Conservation (phyloP, 805 yeast genomes). For the Metahyphopichia silvanorum region DNA sequence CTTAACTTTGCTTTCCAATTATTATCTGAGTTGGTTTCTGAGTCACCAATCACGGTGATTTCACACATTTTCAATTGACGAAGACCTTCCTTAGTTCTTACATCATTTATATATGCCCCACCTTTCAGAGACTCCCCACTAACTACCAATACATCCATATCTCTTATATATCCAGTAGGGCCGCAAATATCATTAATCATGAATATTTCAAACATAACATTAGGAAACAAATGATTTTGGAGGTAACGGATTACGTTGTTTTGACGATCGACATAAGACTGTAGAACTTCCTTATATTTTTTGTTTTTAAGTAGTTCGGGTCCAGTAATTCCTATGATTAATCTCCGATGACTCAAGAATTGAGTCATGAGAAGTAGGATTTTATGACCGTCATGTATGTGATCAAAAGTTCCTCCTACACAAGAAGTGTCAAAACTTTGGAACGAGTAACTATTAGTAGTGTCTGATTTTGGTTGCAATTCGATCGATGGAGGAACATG, state of each 20-base stretch:
- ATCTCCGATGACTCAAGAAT: conserved; percentile 48
- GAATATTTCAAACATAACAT: conserved; percentile 47
- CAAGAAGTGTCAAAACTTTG: conserved; percentile 40
- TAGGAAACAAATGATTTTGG: conserved; percentile 1
- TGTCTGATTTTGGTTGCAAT: background rate
- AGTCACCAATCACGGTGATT: conserved; percentile 61
- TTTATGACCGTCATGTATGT: conserved; percentile 93
- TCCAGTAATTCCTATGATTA: conserved; percentile 86
- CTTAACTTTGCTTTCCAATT: conserved; percentile 73
- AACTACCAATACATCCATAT: conserved; percentile 76
- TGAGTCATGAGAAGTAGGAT: conserved; percentile 72
- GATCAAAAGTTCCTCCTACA: conserved; percentile 97
- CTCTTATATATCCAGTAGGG: conserved; percentile 75
- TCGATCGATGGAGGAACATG: background rate
- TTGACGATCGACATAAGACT: conserved; percentile 54
- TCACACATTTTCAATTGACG: conserved; percentile 35
- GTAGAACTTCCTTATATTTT: conserved; percentile 63
- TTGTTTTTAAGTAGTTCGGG: conserved; percentile 69
- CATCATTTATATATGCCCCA: conserved; percentile 66
- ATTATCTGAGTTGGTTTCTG: conserved; percentile 29
- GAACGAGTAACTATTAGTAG: too few species aligned
- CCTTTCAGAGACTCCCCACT: conserved; percentile 80
- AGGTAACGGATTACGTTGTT: conserved; percentile 49
- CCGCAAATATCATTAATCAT: conserved; percentile 88
- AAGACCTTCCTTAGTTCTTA: conserved; percentile 57